phyloP scores from a whole-genome alignment of 805 yeast genomes.

The Kockiozyma suomiensis region DNA sequence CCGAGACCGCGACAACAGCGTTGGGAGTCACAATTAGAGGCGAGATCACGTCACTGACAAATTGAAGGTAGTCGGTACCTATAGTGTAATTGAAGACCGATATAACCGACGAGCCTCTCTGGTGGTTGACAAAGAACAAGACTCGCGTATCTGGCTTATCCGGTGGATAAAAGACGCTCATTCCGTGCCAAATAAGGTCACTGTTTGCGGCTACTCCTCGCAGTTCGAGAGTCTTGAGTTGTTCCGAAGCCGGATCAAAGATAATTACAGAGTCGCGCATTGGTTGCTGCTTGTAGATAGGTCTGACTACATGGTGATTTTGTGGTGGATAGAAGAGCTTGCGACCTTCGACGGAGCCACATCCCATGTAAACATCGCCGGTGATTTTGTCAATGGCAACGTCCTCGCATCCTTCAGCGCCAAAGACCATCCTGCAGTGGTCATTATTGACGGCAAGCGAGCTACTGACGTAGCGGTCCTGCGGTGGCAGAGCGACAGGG shows the following conservation, averaged over 20 bases:
- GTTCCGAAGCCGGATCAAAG: constrained; percentile 8
- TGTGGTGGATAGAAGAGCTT: constrained; percentile 20
- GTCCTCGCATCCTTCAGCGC: constrained; percentile 22
- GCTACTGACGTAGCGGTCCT: constrained; percentile 5
- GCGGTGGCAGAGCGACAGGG: not conserved
- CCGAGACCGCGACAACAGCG: constrained; percentile 14
- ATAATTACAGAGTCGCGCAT: constrained; percentile 7
- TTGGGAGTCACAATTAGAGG: constrained; percentile 17
- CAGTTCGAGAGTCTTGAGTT: constrained; percentile 1
- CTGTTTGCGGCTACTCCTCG: not conserved
- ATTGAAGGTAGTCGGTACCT: constrained; percentile 2
- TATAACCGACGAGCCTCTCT: constrained; percentile 8
- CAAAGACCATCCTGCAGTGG: constrained; percentile 5
- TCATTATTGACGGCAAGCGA: constrained; percentile 9
- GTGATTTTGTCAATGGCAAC: constrained; percentile 16
- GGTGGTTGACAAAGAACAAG: constrained; percentile 22
- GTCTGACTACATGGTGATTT: constrained; percentile 1
- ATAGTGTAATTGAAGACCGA: constrained; percentile 11
- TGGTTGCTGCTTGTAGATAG: not conserved
- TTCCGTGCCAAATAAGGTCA: constrained; percentile 20
- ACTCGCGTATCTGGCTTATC: constrained; percentile 9
- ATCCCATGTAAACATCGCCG: constrained; percentile 18
- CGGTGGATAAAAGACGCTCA: constrained; percentile 14
- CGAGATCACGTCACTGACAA: not conserved
- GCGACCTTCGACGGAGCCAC: constrained; percentile 19